Evolutionary conservation across 2,329 filamentous ascomycete genomes (phyloP).

Genomic region (Neonectria coccinea): DNA sequence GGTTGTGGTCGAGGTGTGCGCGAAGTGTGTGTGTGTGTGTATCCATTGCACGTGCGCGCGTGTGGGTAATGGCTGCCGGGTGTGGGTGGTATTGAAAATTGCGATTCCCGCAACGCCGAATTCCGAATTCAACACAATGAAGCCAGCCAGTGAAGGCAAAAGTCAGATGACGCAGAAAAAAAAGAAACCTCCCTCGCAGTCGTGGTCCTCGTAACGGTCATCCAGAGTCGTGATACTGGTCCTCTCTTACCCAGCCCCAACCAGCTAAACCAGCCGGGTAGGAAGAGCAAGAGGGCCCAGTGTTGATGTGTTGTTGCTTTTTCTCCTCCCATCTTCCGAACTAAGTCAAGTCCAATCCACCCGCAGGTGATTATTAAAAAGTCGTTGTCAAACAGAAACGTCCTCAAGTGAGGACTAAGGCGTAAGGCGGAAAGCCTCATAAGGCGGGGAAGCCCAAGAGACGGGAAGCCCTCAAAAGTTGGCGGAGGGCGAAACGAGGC

Average conservation of each 20-base stretch:
- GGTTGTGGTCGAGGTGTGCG: background rate
- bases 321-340: conserved; percentile 17
- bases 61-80: conserved; percentile 4
- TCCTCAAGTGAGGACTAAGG: conserved; percentile 23
- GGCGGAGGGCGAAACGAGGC: conserved; percentile 17
- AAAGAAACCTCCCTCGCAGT: conserved; percentile 30
- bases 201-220: conserved; percentile 46
- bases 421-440: conserved; percentile 17
- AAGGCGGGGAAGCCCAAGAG: conserved; percentile 3
- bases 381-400: conserved; percentile 30
- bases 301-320: conserved; percentile 21
- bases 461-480: background rate
- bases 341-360: conserved; percentile 26
- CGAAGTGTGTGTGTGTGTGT: conserved; percentile 1
- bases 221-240: conserved; percentile 46
- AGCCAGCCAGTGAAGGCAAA: conserved; percentile 37
- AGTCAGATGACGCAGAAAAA: conserved; percentile 34
- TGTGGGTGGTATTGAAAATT: conserved; percentile 15
- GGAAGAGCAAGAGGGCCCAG: background rate
- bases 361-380: conserved; percentile 38
- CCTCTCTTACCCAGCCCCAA: conserved; percentile 6
- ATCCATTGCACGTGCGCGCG: conserved; percentile 7
- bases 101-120: conserved; percentile 43
- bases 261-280: background rate
- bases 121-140: conserved; percentile 40